Base-by-base conservation (phyloP, 768 basidiomycete species). In the Sutorius australiensis region DNA sequence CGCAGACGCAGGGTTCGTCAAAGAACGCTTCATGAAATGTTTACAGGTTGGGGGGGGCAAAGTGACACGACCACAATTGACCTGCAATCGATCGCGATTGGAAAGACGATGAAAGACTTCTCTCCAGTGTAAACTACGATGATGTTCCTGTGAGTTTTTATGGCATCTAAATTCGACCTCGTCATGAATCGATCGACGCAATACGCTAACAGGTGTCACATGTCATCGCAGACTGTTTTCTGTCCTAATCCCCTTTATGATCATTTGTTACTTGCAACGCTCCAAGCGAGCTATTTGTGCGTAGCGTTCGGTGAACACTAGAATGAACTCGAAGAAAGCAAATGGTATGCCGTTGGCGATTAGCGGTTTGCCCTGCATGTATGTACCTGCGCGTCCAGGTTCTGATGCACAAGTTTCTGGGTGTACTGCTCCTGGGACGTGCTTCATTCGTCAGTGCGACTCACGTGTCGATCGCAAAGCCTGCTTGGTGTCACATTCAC, bases 21-120 rank as follows among this genome's bases (percentile, higher is more conserved):
- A 67, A 61, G 54, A 58, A 53, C 54, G 17, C 51, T 32, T 54
- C 65, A 14, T 66, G 57, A 67, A 7, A 17, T 45, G 34, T 32
- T 14, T 21, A 30, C 36, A 44, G 32, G 45, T 34, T 31, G 53
- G 48, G 32, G 48, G 32, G 13, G 31, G 32, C 19, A 16, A 41
- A 46, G 12, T 39, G 43, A 34, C 16, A 17, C 42, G 38, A 30
- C 50, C 10, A 6, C 28, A 10, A 16, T 34, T 52, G 24, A 40
- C 19, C 38, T 38, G 32, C 14, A 31, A 39, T 49, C 16, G 14
- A 33, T 32, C 24, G 19, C 41, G 9, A 36, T 54, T 28, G 27
- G 42, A 46, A 31, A 39, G 39, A 28, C 14, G 37, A 44, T 6
- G 30, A 40, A 44, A 36, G 12, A 30, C 24, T 17, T 30, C 3